Evolutionary conservation across 805 yeast species (phyloP).

Genomic region (Tetrapisispora arboricola): DNA sequence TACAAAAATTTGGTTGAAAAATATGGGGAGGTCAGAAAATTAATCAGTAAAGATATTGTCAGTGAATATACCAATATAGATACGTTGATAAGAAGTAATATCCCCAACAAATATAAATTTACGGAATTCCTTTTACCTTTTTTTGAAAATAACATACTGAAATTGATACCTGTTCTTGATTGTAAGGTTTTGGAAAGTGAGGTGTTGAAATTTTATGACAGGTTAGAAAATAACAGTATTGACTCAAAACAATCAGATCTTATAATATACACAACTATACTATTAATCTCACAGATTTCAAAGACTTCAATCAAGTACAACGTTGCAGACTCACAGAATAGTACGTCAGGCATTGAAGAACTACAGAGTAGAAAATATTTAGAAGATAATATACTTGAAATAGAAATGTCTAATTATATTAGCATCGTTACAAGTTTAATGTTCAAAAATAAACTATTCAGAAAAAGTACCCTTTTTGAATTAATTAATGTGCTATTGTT

Average conservation of each 20-base stretch:
- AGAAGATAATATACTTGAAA: slow-evolving; percentile 5
- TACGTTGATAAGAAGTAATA: slow-evolving; percentile 6
- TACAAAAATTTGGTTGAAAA: slow-evolving; percentile 22
- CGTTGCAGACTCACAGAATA: slow-evolving; percentile 3
- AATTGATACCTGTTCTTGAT: slow-evolving; percentile 21
- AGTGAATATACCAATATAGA: slow-evolving; percentile 2
- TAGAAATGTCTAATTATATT: slow-evolving; percentile 18
- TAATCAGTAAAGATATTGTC: neutral
- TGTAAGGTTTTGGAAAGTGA: slow-evolving; percentile 10
- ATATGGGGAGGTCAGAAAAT: slow-evolving; percentile 19
- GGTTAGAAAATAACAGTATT: slow-evolving; percentile 6
- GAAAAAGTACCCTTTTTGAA: slow-evolving; percentile 23
- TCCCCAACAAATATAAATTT: slow-evolving; percentile 14
- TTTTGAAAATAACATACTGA: slow-evolving; percentile 13
- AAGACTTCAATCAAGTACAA: slow-evolving; percentile 19
- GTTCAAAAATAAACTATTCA: slow-evolving; percentile 16
- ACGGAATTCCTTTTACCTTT: slow-evolving; percentile 15
- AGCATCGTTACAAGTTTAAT: slow-evolving; percentile 18
- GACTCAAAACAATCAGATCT: slow-evolving; percentile 18
- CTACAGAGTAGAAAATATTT: slow-evolving; percentile 3
- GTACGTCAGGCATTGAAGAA: neutral
- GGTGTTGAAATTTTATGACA: slow-evolving; percentile 10
- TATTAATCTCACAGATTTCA: slow-evolving; percentile 17
- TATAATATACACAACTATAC: slow-evolving; percentile 15
- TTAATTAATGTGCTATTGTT: slow-evolving; percentile 20